Percentiles rank a stretch among this genome's conserved stretches.
Evolutionary conservation across 352 stramenopile genomes (phyloP).

Genomic region (Plasmopara muralis): DNA sequence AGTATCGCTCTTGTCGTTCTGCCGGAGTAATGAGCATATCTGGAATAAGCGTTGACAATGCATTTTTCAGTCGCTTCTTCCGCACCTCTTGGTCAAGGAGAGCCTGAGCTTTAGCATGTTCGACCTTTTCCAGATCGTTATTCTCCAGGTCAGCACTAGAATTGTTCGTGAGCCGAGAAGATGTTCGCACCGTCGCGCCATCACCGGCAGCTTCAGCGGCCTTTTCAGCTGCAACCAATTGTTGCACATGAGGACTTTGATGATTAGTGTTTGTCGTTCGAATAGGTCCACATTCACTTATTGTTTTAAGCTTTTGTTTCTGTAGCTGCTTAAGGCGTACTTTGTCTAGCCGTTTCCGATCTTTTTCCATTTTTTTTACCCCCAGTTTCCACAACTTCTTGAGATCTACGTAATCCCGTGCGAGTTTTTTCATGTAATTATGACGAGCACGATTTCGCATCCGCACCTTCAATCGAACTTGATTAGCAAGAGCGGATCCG

Average conservation of each 20-base stretch:
- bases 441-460: constrained; percentile 58
- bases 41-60: constrained; percentile 72
- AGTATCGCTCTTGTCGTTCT: constrained; percentile 46
- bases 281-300: constrained; percentile 22
- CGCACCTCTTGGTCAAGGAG: constrained; percentile 74
- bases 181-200: constrained; percentile 51
- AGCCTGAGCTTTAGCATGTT: constrained; percentile 68
- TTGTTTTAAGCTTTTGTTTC: constrained; percentile 32
- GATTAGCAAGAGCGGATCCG: constrained; percentile 35
- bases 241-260: constrained; percentile 33
- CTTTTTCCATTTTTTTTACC: constrained; percentile 84
- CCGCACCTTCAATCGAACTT: constrained; percentile 56
- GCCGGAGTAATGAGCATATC: constrained; percentile 73
- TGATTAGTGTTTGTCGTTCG: constrained; percentile 34
- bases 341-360: constrained; percentile 81
- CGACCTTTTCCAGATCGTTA: constrained; percentile 76
- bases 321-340: constrained; percentile 63
- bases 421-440: constrained; percentile 61
- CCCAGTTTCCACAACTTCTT: constrained; percentile 79
- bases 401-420: constrained; percentile 71
- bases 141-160: constrained; percentile 67
- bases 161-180: constrained; percentile 82
- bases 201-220: constrained; percentile 21
- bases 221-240: constrained; percentile 34
- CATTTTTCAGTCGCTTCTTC: constrained; percentile 80